Conservation (phyloP, 257 asterid species). For the Schizonepeta tenuifolia region DNA sequence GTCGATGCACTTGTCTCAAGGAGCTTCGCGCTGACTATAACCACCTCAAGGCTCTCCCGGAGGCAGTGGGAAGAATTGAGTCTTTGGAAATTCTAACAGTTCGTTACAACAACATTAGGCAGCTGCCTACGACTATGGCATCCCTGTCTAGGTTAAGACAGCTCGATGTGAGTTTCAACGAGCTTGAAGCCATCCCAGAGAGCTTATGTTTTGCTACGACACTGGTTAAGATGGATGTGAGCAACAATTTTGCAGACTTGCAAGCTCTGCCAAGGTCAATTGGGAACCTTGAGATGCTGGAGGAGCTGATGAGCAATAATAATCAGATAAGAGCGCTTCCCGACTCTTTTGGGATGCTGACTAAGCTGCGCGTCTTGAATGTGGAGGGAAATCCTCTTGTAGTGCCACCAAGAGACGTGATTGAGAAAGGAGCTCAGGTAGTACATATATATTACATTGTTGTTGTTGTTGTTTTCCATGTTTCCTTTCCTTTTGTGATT, state of each 20-base stretch:
- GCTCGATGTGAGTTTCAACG: constrained; percentile 86
- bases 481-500: background rate
- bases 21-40: constrained; percentile 84
- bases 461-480: background rate
- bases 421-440: constrained; percentile 80
- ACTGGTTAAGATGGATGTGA: constrained; percentile 79
- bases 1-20: constrained; percentile 68
- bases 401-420: constrained; percentile 61
- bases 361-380: constrained; percentile 53
- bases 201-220: constrained; percentile 89
- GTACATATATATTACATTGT: background rate
- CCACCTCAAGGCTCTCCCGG: constrained; percentile 87
- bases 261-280: constrained; percentile 76
- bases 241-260: constrained; percentile 89
- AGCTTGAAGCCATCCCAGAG: constrained; percentile 82
- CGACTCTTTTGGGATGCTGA: constrained; percentile 81
- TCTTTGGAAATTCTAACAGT: constrained; percentile 71
- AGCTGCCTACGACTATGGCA: constrained; percentile 87
- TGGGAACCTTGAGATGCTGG: constrained; percentile 87
- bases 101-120: constrained; percentile 77
- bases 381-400: constrained; percentile 85
- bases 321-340: constrained; percentile 79
- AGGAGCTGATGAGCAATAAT: constrained; percentile 75
- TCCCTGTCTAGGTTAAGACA: constrained; percentile 70
- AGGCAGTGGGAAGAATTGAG: constrained; percentile 78